A percentile compares a stretch with the other conserved stretches of the same genome.
phyloP scores from a whole-genome alignment of 371 early-diverging fungal genomes.

The Syncephalastrum sp. region DNA sequence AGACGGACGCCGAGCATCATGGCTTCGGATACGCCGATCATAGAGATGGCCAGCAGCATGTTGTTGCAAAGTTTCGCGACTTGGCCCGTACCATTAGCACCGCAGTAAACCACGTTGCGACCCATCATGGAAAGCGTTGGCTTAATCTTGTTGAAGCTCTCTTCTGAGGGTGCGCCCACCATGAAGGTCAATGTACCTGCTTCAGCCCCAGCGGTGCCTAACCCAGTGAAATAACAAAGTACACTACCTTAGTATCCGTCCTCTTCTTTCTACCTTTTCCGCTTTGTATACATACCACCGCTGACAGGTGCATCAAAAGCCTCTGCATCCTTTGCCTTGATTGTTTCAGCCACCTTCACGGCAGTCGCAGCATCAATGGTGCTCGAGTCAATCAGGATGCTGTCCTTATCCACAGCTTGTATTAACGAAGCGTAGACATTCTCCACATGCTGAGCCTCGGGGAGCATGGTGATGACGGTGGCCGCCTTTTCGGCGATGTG shows the following conservation, averaged over 20 bases:
- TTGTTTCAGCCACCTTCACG: constrained; percentile 59
- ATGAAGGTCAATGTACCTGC: constrained; percentile 95
- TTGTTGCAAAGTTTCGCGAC: constrained; percentile 98
- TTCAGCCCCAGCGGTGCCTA: constrained; percentile 84
- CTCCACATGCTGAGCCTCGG: constrained; percentile 78
- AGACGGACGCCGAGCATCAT: constrained; percentile 85
- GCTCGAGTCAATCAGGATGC: constrained; percentile 84
- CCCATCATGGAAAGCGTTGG: constrained; percentile 84
- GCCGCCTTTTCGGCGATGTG: constrained; percentile 74
- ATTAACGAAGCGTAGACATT: constrained; percentile 75
- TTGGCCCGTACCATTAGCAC: constrained; percentile 85
- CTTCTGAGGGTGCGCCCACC: constrained; percentile 78
- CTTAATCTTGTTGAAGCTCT: constrained; percentile 66
- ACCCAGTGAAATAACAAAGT: background rate
- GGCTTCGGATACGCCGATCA: constrained; percentile 93
- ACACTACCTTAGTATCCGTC: background rate
- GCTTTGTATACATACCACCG: constrained; percentile 62
- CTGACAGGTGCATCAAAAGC: constrained; percentile 96
- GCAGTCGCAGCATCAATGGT: constrained; percentile 87
- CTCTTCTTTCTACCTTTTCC: background rate
- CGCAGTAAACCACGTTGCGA: constrained; percentile 92
- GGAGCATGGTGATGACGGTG: constrained; percentile 93
- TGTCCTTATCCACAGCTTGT: constrained; percentile 42
- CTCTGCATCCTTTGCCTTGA: constrained; percentile 56
- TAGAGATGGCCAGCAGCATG: constrained; percentile 90